Evolutionary conservation across 352 stramenopile genomes (phyloP), one percentile per base, ranked within the genome.

Genomic region (Phytophthora citricola): DNA sequence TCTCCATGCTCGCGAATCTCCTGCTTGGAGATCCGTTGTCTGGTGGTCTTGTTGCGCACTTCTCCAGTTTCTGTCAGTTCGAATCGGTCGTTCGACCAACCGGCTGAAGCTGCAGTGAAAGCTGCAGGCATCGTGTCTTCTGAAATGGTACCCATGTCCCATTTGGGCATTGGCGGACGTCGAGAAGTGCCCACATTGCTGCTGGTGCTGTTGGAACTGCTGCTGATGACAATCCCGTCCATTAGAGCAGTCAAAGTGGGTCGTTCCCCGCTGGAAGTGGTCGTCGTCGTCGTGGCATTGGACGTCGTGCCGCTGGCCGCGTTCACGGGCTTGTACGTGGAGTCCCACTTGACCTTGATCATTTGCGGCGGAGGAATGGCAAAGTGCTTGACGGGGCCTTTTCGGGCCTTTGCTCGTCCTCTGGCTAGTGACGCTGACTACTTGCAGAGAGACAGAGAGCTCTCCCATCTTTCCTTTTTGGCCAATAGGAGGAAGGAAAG

Each of bases 81-180:
- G 54, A 92, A 93, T 5, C 55, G 63, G 24, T 83, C 69, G 57
- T 93, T 83, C 15, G 71, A 61, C 84, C 84, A 93, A 7, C 70
- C 66, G 4, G 76, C 57, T 5, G 73, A 75, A 11, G 74, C 70
- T 1, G 80, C 65, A n/a, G 68, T 81, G 54, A 79, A 75, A 11
- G 60, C 69, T 0, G 70, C 62, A 20, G 81, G 73, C 71, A 85
- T 75, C 36, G 80, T 71, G 61, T 89, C 78, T 50, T 93, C 84
- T 2, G 78, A 83, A 62, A 93, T 93, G 26, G 84, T 91, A n/a
- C 83, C 84, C 84, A 93, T 93, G 56, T 90, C 82, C 78, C 77
- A 83, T 52, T 66, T 69, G 3, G 53, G 58, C 38, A 76, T 61
- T 8, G 72, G 75, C 0, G 69, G 54, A 9, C 72, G 68, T 8